These are phyloP conservation scores for Grammothele lineata DNA, from an alignment of 768 basidiomycete genomes.

Conservation along the genomic window DNA sequence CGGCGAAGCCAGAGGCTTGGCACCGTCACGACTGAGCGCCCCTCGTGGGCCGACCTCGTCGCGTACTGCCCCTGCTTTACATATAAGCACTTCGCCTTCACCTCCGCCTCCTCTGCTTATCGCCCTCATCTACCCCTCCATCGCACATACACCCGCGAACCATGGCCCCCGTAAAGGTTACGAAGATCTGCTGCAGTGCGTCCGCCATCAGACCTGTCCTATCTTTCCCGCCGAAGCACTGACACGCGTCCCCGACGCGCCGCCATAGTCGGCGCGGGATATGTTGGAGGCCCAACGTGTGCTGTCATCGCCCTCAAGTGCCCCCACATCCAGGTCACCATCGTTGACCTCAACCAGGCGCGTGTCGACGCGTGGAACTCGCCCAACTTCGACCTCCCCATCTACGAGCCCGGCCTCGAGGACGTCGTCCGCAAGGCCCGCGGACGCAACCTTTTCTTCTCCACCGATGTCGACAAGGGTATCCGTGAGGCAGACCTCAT, in stretches of 20 bases:
- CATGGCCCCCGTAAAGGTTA: slow-evolving; percentile 60
- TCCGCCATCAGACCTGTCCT: slow-evolving; percentile 22
- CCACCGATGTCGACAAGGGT: slow-evolving; percentile 88
- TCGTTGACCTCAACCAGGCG: slow-evolving; percentile 94
- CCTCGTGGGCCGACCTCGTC: neutral
- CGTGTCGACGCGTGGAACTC: slow-evolving; percentile 98
- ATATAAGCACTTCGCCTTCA: slow-evolving; percentile 14
- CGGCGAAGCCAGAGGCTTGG: neutral
- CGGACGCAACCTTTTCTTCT: slow-evolving; percentile 96
- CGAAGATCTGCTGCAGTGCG: slow-evolving; percentile 88
- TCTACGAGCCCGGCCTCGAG: slow-evolving; percentile 96
- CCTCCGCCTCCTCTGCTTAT: slow-evolving; percentile 8
- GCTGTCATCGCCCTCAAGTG: slow-evolving; percentile 93
- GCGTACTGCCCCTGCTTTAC: slow-evolving; percentile 8
- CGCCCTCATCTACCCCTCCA: slow-evolving; percentile 13
- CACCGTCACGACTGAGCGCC: neutral
- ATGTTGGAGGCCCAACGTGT: slow-evolving; percentile 95
- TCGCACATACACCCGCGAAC: too few relatives aligned
- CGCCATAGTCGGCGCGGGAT: slow-evolving; percentile 76
- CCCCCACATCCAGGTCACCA: slow-evolving; percentile 90
- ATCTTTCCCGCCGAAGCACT: neutral
- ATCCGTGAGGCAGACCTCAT: slow-evolving; percentile 96
- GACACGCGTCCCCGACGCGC: neutral
- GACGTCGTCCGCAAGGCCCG: slow-evolving; percentile 85
- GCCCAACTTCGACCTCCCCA: slow-evolving; percentile 78